These are phyloP conservation scores for Euphorbia schlechtendalii DNA, from an alignment of 441 rosid genomes.

Conservation along the genomic window DNA sequence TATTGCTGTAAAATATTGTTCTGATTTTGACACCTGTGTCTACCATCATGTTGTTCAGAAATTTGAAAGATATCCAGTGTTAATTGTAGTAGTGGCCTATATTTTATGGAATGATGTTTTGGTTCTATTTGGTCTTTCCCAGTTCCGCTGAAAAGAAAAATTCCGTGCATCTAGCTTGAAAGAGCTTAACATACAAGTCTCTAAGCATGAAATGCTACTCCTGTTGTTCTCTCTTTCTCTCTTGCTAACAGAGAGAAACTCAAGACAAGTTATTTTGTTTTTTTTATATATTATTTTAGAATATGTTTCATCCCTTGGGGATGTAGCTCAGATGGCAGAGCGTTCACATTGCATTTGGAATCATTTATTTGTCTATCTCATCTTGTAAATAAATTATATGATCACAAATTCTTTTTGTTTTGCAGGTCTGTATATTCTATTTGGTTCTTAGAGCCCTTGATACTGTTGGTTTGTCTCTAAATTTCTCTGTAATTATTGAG, in stretches of 20 bases:
- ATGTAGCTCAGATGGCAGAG: not conserved
- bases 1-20: not conserved
- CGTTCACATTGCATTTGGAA: not conserved
- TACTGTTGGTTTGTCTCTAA: slow-evolving; percentile 51
- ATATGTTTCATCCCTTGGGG: not conserved
- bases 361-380: not conserved
- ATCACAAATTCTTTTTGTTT: slow-evolving; percentile 8
- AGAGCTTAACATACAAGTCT: not conserved
- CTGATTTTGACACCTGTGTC: not conserved
- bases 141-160: no score
- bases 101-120: not conserved
- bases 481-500: no score
- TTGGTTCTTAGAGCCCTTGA: slow-evolving; percentile 98
- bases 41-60: not conserved
- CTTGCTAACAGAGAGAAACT: not conserved
- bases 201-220: not conserved
- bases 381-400: not conserved
- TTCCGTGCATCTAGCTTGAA: not conserved
- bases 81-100: not conserved
- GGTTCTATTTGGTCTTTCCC: not conserved
- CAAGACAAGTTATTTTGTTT: no score
- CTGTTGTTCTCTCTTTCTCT: not conserved
- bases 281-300: not conserved
- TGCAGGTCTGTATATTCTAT: slow-evolving; percentile 91
- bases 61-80: not conserved